Base-by-base conservation (phyloP, 1,284 basidiomycete genomes). In the Taiwanofungus camphoratus region DNA sequence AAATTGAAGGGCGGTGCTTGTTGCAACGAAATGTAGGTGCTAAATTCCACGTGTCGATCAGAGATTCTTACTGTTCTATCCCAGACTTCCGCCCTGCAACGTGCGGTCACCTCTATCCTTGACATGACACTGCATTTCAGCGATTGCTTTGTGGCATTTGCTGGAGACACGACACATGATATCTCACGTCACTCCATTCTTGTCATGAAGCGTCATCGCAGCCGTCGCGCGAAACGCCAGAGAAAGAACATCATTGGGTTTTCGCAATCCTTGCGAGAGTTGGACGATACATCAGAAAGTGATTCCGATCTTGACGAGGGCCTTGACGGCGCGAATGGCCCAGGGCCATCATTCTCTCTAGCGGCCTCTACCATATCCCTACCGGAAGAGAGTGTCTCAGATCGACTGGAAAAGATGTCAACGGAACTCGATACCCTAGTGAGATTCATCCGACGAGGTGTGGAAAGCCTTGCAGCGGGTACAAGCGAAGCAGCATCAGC, bases 51-150 rank as follows among this genome's bases (percentile, higher is more conserved):
- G 8, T 12, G 20, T 4, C 15, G 13, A 20, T 23, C 31, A 18
- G n/a, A 20, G n/a, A n/a, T 21, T 41, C 4, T 18, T 8, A 34
- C 39, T 38, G 19, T 41, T 35, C 21, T n/a, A 31, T 29, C 7
- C 23, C 36, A 87, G 82, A 82, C 80, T 8, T 68, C 73, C 1
- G 69, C 79, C 8, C 65, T 89, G 12, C 76, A 79, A 53, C 75
- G 76, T 41, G 72, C 79, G 11, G 73, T 92, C 35, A 51, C 82
- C 19, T 77, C 78, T 4, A 74, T 90, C 42, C 69, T 92, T 29
- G 85, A 91, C 59, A 78, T 89, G 67, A 73, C 76, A 27, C 63
- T 88, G 3, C 72, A 77, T 48, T 86, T 91, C 58, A 76, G 71
- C 48, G 73, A 80, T 37, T 67, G 72, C 41, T 85, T 87, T 54